Evolutionary conservation across 306 rosid genomes (phyloP).

Genomic region (Dryas alaskensis): DNA sequence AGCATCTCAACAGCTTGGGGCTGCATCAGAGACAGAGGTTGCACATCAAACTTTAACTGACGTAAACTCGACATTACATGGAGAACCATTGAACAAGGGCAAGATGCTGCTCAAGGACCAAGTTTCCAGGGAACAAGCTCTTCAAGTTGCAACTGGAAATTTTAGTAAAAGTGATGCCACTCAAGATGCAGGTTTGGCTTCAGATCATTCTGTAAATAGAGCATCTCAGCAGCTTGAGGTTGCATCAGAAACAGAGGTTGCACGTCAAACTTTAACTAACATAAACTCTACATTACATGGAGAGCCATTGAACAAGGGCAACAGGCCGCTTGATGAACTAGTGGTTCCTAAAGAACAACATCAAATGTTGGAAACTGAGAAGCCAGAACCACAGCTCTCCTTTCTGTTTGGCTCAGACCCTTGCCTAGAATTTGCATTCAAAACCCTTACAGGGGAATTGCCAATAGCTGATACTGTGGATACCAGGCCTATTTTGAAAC

Average conservation of each 20-base stretch:
- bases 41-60: conserved; percentile 13
- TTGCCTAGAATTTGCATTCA: conserved; percentile 50
- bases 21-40: conserved; percentile 25
- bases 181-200: conserved; percentile 32
- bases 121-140: conserved; percentile 36
- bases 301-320: conserved; percentile 30
- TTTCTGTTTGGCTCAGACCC: conserved; percentile 44
- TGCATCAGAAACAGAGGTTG: conserved; percentile 25
- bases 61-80: conserved; percentile 10
- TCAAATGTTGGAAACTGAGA: conserved; percentile 39
- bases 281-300: conserved; percentile 11
- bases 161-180: conserved; percentile 30
- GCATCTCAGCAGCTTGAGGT: conserved; percentile 25
- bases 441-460: conserved; percentile 64
- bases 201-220: conserved; percentile 24
- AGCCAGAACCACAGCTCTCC: conserved; percentile 33
- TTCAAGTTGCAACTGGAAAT: conserved; percentile 39
- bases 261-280: conserved; percentile 12
- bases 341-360: conserved; percentile 35
- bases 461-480: conserved; percentile 45
- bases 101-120: conserved; percentile 24
- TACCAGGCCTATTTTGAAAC: conserved; percentile 24
- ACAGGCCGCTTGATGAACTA: conserved; percentile 25
- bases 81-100: conserved; percentile 30
- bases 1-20: conserved; percentile 26